phyloP scores from a whole-genome alignment of 495 filamentous ascomycete species.

The Penicillium psychrofluorescens region DNA sequence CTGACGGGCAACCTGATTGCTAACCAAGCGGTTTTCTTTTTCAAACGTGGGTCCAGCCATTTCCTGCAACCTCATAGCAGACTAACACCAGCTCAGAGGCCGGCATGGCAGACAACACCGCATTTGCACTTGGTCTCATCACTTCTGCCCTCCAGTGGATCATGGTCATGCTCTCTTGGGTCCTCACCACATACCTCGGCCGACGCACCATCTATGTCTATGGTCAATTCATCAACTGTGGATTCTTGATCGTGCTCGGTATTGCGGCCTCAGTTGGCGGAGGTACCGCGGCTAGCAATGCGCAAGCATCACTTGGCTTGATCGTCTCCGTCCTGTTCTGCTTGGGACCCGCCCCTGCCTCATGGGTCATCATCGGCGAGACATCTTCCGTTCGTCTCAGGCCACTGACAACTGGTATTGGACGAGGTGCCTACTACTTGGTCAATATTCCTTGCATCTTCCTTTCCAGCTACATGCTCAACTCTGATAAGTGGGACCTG shows the following conservation, averaged over 20 bases:
- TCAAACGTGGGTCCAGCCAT: constrained; percentile 17
- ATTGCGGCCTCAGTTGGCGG: constrained; percentile 25
- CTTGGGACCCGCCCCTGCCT: constrained; percentile 44
- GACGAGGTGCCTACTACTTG: constrained; percentile 45
- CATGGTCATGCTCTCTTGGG: constrained; percentile 48
- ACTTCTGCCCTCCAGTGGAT: constrained; percentile 43
- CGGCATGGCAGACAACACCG: constrained; percentile 24
- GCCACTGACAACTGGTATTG: constrained; percentile 49
- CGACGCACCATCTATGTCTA: constrained; percentile 40
- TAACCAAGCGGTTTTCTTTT: constrained; percentile 21
- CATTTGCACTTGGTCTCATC: constrained; percentile 41
- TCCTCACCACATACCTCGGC: constrained; percentile 38
- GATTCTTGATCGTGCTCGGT: constrained; percentile 36
- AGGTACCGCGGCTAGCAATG: constrained; percentile 22
- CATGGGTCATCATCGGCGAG: constrained; percentile 53
- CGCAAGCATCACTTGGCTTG: constrained; percentile 46
- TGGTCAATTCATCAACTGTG: constrained; percentile 31
- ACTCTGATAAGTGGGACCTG: constrained; percentile 35
- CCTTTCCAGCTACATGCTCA: constrained; percentile 44
- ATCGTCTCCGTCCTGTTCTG: constrained; percentile 50
- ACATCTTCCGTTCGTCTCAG: constrained; percentile 50
- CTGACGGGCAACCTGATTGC: constrained; percentile 21
- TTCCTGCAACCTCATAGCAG: constrained; percentile 8
- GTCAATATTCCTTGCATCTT: constrained; percentile 49
- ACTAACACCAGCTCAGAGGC: constrained; percentile 21